Evolutionary conservation across 2,329 filamentous ascomycete species (phyloP).

Genomic region (Pleurostoma richardsiae): DNA sequence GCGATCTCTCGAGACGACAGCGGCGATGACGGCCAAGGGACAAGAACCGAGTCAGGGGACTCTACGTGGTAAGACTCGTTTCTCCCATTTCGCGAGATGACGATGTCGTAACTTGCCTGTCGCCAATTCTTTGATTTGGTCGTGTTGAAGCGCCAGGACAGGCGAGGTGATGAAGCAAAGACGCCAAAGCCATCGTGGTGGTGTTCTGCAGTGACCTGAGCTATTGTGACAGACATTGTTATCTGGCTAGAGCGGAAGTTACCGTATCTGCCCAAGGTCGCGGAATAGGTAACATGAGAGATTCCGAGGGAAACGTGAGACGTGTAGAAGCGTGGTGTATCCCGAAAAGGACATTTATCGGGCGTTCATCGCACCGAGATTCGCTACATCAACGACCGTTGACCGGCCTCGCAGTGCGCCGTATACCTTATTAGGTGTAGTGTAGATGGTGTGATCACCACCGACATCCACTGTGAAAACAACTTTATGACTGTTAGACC

Average conservation of each 20-base stretch:
- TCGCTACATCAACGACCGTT: too few relatives aligned
- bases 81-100: not conserved
- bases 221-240: slow-evolving; percentile 9
- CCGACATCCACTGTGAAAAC: too few relatives aligned
- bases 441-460: too few relatives aligned
- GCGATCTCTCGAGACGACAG: slow-evolving; percentile 4
- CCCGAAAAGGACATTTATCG: too few relatives aligned
- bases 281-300: too few relatives aligned
- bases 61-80: not conserved
- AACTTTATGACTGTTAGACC: too few relatives aligned
- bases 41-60: slow-evolving; percentile 4
- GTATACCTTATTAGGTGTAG: too few relatives aligned
- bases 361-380: too few relatives aligned
- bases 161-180: slow-evolving; percentile 2
- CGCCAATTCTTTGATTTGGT: slow-evolving; percentile 3
- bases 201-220: slow-evolving; percentile 5
- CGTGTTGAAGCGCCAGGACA: slow-evolving; percentile 6
- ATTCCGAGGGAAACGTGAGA: too few relatives aligned
- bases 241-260: not conserved
- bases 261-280: too few relatives aligned
- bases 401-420: too few relatives aligned
- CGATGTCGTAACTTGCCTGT: slow-evolving; percentile 4
- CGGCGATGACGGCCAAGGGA: slow-evolving; percentile 4
- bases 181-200: slow-evolving; percentile 5
- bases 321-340: too few relatives aligned